A percentile compares a stretch with the other conserved stretches of the same genome.
These are phyloP conservation scores for Grammothele lineata DNA, from an alignment of 768 basidiomycete species.

Conservation along the genomic window DNA sequence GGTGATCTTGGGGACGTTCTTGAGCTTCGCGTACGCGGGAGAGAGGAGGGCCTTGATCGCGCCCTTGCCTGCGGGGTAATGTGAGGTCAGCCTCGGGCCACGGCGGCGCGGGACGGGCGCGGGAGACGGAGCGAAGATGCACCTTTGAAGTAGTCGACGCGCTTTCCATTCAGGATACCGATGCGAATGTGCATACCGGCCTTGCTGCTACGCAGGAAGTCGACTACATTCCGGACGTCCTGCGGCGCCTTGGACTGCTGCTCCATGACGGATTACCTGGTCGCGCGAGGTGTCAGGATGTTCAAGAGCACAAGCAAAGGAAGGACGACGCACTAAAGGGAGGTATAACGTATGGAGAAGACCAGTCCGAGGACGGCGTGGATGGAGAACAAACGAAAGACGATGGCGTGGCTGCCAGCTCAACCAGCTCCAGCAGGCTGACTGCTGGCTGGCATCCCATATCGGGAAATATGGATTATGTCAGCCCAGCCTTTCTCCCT, in stretches of 20 bases:
- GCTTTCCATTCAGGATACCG: constrained; percentile 90
- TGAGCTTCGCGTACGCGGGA: constrained; percentile 87
- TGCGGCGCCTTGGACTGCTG: constrained; percentile 78
- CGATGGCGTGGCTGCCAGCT: constrained; percentile 7
- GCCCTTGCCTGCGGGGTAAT: constrained; percentile 64
- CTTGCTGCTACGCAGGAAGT: constrained; percentile 82
- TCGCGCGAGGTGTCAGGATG: too few species aligned
- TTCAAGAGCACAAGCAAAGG: background rate
- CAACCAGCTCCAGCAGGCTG: constrained; percentile 12
- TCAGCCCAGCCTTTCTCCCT: background rate
- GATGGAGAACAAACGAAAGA: constrained; percentile 5
- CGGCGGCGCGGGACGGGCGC: background rate
- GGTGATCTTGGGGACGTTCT: constrained; percentile 70
- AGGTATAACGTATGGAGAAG: background rate
- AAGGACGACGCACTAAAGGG: constrained; percentile 3
- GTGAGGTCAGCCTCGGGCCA: background rate
- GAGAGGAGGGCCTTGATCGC: constrained; percentile 90
- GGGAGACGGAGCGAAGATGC: constrained; percentile 18
- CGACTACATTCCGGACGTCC: constrained; percentile 76
- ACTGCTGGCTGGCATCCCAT: constrained; percentile 15
- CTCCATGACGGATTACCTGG: constrained; percentile 37
- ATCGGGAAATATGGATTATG: constrained; percentile 13
- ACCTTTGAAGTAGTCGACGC: constrained; percentile 99
- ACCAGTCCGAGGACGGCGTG: constrained; percentile 2
- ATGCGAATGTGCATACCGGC: constrained; percentile 85